phyloP scores from a whole-genome alignment of 2,329 filamentous ascomycete species.

The Plenodomus tracheiphilus region DNA sequence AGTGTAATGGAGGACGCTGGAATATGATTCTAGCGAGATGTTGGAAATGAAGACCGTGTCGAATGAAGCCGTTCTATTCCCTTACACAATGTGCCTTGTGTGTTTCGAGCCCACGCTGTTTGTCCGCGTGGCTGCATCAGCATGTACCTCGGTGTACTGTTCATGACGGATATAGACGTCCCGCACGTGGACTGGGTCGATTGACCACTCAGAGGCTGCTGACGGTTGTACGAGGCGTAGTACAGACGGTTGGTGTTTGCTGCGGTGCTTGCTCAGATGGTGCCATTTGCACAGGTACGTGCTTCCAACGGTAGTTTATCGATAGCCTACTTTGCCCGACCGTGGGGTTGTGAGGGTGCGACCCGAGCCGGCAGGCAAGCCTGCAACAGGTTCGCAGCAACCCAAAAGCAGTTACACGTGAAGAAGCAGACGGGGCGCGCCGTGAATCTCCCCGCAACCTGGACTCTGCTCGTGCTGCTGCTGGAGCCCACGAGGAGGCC shows the following conservation, averaged over 20 bases:
- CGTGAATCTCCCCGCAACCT: too few species aligned
- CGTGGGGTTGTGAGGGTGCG: neutral
- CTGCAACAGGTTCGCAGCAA: neutral
- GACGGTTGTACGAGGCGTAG: neutral
- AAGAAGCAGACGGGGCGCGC: neutral
- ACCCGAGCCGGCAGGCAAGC: neutral
- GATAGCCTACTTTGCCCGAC: neutral
- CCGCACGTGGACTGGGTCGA: neutral
- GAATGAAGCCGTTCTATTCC: neutral
- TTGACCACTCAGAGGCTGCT: neutral
- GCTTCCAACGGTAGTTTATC: neutral
- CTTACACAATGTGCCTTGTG: neutral
- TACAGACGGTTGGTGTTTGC: neutral
- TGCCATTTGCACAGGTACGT: neutral
- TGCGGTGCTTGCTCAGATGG: neutral
- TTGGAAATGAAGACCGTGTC: conserved; percentile 1
- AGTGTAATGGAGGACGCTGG: conserved; percentile 31
- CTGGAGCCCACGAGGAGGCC: neutral
- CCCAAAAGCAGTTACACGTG: neutral
- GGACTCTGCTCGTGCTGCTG: neutral
- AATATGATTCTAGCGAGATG: conserved; percentile 5
- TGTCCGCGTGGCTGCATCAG: conserved; percentile 10
- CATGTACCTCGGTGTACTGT: conserved; percentile 3
- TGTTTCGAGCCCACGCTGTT: conserved; percentile 8
- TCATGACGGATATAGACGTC: neutral